Conservation (phyloP, 2,329 filamentous ascomycete genomes). For the Ilyonectria destructans region DNA sequence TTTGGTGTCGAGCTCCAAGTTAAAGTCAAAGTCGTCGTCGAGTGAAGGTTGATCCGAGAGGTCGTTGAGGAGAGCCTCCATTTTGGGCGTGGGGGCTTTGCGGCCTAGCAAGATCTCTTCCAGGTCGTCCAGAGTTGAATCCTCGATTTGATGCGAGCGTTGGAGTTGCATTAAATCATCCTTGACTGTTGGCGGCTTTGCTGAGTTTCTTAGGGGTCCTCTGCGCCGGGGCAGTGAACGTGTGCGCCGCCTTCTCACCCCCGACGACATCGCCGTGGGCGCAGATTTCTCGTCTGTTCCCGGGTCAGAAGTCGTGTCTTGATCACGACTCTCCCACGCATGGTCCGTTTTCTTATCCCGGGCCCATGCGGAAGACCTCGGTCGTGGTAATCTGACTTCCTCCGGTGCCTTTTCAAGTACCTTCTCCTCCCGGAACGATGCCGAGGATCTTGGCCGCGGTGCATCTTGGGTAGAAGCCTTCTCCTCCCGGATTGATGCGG, state of each 20-base stretch:
- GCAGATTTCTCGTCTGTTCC: slow-evolving; percentile 49
- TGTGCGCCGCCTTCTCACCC: slow-evolving; percentile 50
- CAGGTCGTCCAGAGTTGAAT: slow-evolving; percentile 73
- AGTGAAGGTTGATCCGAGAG: slow-evolving; percentile 42
- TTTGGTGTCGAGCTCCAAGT: slow-evolving; percentile 47
- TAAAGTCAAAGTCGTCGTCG: slow-evolving; percentile 46
- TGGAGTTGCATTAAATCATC: slow-evolving; percentile 71
- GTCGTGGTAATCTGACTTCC: slow-evolving; percentile 32
- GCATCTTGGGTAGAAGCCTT: slow-evolving; percentile 33
- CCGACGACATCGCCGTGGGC: slow-evolving; percentile 43
- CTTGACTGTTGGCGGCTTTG: slow-evolving; percentile 68
- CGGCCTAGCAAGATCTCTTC: slow-evolving; percentile 65
- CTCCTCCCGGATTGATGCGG: slow-evolving; percentile 34
- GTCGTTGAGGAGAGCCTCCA: slow-evolving; percentile 48
- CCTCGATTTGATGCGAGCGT: slow-evolving; percentile 69
- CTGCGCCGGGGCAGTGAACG: slow-evolving; percentile 62
- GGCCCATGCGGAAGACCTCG: slow-evolving; percentile 39
- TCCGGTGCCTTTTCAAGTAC: slow-evolving; percentile 33
- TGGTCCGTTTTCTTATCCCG: slow-evolving; percentile 48
- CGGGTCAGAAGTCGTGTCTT: slow-evolving; percentile 54
- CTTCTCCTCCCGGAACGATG: slow-evolving; percentile 37
- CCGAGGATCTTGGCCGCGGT: slow-evolving; percentile 16
- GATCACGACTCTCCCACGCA: slow-evolving; percentile 45
- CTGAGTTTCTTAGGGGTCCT: slow-evolving; percentile 68
- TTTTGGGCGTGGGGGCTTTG: slow-evolving; percentile 48